These are phyloP conservation scores for Aspergillus quadrilineatus DNA, from an alignment of 2,329 filamentous ascomycete species.

Conservation along the genomic window DNA sequence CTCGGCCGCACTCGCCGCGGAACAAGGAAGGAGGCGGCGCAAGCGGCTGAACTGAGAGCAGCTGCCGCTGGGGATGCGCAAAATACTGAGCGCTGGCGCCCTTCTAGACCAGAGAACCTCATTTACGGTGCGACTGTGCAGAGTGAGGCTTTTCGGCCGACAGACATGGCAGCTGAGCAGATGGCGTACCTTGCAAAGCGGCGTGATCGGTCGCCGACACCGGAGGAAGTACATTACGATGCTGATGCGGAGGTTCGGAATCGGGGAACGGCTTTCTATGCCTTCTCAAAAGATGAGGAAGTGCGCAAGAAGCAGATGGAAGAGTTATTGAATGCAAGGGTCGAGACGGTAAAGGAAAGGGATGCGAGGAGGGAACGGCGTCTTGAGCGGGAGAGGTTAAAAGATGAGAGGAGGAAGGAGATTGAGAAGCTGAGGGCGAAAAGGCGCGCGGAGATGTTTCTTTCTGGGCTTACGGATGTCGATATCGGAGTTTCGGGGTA, in stretches of 20 bases:
- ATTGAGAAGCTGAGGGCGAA: slow-evolving; percentile 57
- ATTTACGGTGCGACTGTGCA: slow-evolving; percentile 89
- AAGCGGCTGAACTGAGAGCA: slow-evolving; percentile 57
- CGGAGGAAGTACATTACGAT: slow-evolving; percentile 80
- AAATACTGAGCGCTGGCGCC: slow-evolving; percentile 35
- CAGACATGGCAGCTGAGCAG: slow-evolving; percentile 59
- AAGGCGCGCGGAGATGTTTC: slow-evolving; percentile 70
- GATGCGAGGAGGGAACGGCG: slow-evolving; percentile 57
- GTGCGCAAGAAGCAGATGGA: slow-evolving; percentile 72
- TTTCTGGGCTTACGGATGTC: slow-evolving; percentile 55
- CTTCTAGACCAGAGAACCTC: slow-evolving; percentile 63
- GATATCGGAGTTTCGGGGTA: slow-evolving; percentile 30
- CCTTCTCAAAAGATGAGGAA: slow-evolving; percentile 76
- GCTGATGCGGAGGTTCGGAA: slow-evolving; percentile 77
- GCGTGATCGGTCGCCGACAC: slow-evolving; percentile 75
- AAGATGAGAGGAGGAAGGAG: slow-evolving; percentile 57
- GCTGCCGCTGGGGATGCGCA: background rate
- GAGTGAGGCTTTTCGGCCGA: slow-evolving; percentile 75
- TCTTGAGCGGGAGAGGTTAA: slow-evolving; percentile 59
- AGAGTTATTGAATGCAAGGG: slow-evolving; percentile 64
- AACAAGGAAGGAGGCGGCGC: slow-evolving; percentile 66
- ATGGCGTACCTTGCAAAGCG: slow-evolving; percentile 79
- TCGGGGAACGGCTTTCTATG: slow-evolving; percentile 88
- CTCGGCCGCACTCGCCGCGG: slow-evolving; percentile 79
- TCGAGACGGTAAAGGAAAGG: slow-evolving; percentile 66